These are phyloP conservation scores for Lepidium campestre DNA, from an alignment of 441 rosid species.

Conservation along the genomic window DNA sequence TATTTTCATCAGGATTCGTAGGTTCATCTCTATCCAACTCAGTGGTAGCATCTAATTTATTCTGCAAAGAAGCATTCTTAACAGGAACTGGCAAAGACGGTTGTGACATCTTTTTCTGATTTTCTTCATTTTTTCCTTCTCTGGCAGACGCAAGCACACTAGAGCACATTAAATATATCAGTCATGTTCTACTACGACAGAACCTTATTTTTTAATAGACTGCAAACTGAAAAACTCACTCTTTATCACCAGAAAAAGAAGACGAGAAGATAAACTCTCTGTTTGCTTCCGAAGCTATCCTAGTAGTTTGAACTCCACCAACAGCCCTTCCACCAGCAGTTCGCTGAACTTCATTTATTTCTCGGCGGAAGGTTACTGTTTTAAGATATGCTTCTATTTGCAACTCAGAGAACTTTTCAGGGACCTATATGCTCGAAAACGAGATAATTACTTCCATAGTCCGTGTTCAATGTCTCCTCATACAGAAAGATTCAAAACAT, in stretches of 20 bases:
- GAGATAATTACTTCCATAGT: slow-evolving; percentile 4
- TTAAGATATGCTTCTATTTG: slow-evolving; percentile 95
- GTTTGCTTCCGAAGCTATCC: slow-evolving; percentile 95
- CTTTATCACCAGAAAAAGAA: slow-evolving; percentile 82
- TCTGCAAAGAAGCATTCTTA: slow-evolving; percentile 24
- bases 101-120: slow-evolving; percentile 29
- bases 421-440: slow-evolving; percentile 49
- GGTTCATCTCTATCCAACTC: slow-evolving; percentile 39
- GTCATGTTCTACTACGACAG: slow-evolving; percentile 7
- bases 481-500: neutral
- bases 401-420: slow-evolving; percentile 83
- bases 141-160: slow-evolving; percentile 65
- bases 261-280: slow-evolving; percentile 92
- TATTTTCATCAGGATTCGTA: slow-evolving; percentile 47
- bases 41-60: slow-evolving; percentile 34
- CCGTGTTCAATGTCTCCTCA: neutral
- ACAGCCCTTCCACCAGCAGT: slow-evolving; percentile 82
- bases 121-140: slow-evolving; percentile 40
- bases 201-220: neutral
- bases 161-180: slow-evolving; percentile 22
- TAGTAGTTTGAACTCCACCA: slow-evolving; percentile 84
- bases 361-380: slow-evolving; percentile 92
- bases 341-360: slow-evolving; percentile 89
- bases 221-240: slow-evolving; percentile 47
- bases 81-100: slow-evolving; percentile 34